A percentile compares a stretch with the other conserved stretches of the same genome.
Conservation (phyloP, 805 yeast species). For the Teunomyces stri region DNA sequence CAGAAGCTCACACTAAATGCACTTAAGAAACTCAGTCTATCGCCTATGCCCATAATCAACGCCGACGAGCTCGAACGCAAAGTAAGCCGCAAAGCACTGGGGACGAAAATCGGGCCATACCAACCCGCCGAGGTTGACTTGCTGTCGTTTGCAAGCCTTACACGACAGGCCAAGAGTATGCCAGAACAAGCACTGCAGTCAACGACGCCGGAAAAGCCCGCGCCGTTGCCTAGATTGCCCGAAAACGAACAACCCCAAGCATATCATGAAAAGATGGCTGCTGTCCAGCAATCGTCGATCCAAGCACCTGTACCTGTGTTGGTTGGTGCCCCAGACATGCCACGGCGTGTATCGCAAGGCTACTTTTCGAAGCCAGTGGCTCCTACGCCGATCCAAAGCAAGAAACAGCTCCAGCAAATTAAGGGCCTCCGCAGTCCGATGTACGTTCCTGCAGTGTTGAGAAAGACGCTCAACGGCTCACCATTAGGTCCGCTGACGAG, state of each 20-base stretch:
- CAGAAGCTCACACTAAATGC: constrained; percentile 43
- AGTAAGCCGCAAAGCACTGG: constrained; percentile 4
- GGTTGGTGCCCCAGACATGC: constrained; percentile 22
- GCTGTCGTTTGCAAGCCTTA: constrained; percentile 42
- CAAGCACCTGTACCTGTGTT: constrained; percentile 20
- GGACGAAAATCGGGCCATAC: constrained; percentile 28
- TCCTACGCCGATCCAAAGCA: background rate
- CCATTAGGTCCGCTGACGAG: background rate
- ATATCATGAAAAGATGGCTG: background rate
- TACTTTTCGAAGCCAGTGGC: background rate
- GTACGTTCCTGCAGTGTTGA: constrained; percentile 85
- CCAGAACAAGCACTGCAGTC: constrained; percentile 3
- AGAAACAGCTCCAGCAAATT: constrained; percentile 58
- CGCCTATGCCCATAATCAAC: constrained; percentile 38
- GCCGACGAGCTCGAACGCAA: constrained; percentile 18
- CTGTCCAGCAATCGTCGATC: constrained; percentile 4
- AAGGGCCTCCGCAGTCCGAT: constrained; percentile 81
- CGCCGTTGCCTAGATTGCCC: constrained; percentile 3
- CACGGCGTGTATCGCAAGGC: background rate
- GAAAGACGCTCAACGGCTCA: constrained; percentile 34
- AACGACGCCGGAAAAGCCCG: background rate
- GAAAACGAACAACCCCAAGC: constrained; percentile 6
- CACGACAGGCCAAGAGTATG: constrained; percentile 37
- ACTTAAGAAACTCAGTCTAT: constrained; percentile 39
- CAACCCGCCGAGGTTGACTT: constrained; percentile 48